phyloP scores from a whole-genome alignment of 495 filamentous ascomycete species.

The Xylaria flabelliformis region DNA sequence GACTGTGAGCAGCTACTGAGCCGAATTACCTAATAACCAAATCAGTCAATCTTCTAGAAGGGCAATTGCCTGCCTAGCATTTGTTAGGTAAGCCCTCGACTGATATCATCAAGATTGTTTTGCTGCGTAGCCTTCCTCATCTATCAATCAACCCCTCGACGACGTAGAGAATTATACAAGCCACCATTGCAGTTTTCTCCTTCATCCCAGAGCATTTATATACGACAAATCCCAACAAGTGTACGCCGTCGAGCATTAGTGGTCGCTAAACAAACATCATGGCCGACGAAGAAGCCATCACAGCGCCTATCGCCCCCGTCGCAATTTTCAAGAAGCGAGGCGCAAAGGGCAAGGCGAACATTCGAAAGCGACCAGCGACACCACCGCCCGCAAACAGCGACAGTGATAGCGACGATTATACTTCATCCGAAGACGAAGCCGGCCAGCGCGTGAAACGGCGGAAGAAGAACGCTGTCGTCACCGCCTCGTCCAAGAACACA shows the following conservation, averaged over 20 bases:
- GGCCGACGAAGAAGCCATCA: slow-evolving; percentile 37
- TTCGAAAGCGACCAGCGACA: slow-evolving; percentile 83
- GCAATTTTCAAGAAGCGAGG: slow-evolving; percentile 88
- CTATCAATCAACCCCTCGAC: background rate
- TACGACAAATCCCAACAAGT: background rate
- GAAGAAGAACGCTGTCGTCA: slow-evolving; percentile 71
- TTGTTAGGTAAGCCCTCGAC: slow-evolving; percentile 3
- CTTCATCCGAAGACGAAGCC: slow-evolving; percentile 77
- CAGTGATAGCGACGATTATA: slow-evolving; percentile 64
- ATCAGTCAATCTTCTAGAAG: slow-evolving; percentile 12
- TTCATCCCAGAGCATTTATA: background rate
- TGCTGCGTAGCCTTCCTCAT: background rate
- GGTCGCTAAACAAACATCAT: slow-evolving; percentile 35
- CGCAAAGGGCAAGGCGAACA: slow-evolving; percentile 73
- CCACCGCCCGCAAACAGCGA: slow-evolving; percentile 70
- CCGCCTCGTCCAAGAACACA: slow-evolving; percentile 56
- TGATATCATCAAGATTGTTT: background rate
- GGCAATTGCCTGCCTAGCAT: background rate
- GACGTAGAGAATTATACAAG: background rate
- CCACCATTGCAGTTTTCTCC: slow-evolving; percentile 5
- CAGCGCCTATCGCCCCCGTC: slow-evolving; percentile 49
- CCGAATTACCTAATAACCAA: background rate
- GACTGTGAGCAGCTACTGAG: background rate
- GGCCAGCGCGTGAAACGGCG: slow-evolving; percentile 78
- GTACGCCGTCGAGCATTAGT: slow-evolving; percentile 13